Evolutionary conservation across 129 eudicot genomes (phyloP).

Genomic region (Pseudognaphalium luteoalbum): DNA sequence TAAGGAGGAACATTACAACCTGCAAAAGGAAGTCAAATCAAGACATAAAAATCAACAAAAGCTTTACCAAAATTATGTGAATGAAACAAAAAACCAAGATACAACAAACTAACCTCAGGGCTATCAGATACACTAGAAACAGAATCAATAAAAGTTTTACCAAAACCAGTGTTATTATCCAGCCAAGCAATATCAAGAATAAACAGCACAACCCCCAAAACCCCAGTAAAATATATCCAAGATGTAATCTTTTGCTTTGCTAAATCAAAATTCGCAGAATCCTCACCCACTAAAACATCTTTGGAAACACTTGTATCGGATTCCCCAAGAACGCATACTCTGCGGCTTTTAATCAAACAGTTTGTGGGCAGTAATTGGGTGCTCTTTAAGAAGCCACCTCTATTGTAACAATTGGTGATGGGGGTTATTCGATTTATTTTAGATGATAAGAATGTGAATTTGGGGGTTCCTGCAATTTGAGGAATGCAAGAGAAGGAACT

Average conservation of each 20-base stretch:
- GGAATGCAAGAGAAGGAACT: slow-evolving; percentile 44
- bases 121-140: slow-evolving; percentile 63
- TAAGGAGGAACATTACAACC: slow-evolving; percentile 83
- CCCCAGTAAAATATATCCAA: slow-evolving; percentile 75
- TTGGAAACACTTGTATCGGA: slow-evolving; percentile 43
- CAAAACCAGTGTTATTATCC: slow-evolving; percentile 88
- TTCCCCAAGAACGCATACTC: slow-evolving; percentile 42
- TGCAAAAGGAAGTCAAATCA: slow-evolving; percentile 41
- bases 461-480: slow-evolving; percentile 13
- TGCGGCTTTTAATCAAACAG: slow-evolving; percentile 36
- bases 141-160: slow-evolving; percentile 67
- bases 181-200: slow-evolving; percentile 82
- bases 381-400: not conserved
- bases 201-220: slow-evolving; percentile 74
- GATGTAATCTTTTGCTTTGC: slow-evolving; percentile 77
- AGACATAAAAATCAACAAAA: not conserved
- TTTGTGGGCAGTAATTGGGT: slow-evolving; percentile 19
- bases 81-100: not conserved
- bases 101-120: slow-evolving; percentile 73
- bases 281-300: slow-evolving; percentile 73
- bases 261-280: slow-evolving; percentile 77
- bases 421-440: slow-evolving; percentile 26
- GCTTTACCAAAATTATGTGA: not conserved
- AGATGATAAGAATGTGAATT: slow-evolving; percentile 18
- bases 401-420: slow-evolving; percentile 13